A percentile compares a stretch with the other conserved stretches of the same genome.
phyloP scores from a whole-genome alignment of 305 asterid genomes.

The Fraxinus angustifolia region DNA sequence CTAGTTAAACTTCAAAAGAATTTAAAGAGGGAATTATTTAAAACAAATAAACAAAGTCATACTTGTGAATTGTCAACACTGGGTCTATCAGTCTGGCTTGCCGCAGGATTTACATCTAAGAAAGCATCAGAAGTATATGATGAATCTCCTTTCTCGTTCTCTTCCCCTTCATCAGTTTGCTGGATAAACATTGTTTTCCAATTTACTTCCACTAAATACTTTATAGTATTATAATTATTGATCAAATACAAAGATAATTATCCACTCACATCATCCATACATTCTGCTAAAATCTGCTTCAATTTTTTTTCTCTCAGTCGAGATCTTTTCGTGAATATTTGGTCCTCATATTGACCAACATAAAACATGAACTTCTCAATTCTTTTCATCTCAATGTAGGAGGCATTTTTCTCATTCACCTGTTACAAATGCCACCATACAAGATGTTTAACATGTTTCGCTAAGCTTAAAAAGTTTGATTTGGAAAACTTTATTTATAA shows the following conservation, averaged over 20 bases:
- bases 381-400: slow-evolving; percentile 38
- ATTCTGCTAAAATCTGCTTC: slow-evolving; percentile 26
- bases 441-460: background rate
- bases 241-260: background rate
- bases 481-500: background rate
- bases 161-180: slow-evolving; percentile 28
- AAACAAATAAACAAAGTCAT: background rate
- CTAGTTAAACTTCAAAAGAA: background rate
- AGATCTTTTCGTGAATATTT: slow-evolving; percentile 51
- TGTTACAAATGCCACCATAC: slow-evolving; percentile 19
- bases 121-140: slow-evolving; percentile 11
- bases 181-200: slow-evolving; percentile 11
- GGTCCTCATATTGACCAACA: slow-evolving; percentile 49
- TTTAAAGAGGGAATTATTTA: background rate
- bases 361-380: slow-evolving; percentile 46
- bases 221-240: background rate
- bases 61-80: slow-evolving; percentile 12
- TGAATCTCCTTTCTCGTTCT: background rate
- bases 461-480: background rate
- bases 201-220: background rate
- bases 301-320: slow-evolving; percentile 21
- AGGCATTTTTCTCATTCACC: slow-evolving; percentile 34
- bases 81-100: background rate
- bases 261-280: slow-evolving; percentile 27
- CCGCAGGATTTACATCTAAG: slow-evolving; percentile 1